phyloP scores from a whole-genome alignment of 164 flowering plant genomes.

The Tinospora cordifolia region DNA sequence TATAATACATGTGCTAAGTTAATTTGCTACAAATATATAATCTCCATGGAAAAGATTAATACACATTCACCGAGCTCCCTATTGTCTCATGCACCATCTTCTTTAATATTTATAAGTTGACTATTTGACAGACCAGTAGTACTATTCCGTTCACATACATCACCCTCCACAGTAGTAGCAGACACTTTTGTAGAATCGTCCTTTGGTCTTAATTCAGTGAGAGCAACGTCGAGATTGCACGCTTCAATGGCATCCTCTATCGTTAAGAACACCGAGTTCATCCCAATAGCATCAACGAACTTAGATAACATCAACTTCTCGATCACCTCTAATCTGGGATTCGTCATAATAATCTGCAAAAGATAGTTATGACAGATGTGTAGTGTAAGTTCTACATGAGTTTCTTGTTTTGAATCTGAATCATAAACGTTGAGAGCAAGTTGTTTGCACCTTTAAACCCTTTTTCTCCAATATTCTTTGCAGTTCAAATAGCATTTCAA shows the following conservation, averaged over 20 bases:
- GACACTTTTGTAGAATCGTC: neutral
- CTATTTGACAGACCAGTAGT: neutral
- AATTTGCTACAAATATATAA: too few species aligned
- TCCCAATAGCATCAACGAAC: constrained; percentile 49
- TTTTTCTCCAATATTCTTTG: constrained; percentile 27
- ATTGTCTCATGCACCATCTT: neutral
- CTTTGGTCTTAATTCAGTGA: constrained; percentile 9
- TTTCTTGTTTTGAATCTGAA: neutral
- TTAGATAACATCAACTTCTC: constrained; percentile 52
- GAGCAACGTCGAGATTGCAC: constrained; percentile 24
- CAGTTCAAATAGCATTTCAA: constrained; percentile 47
- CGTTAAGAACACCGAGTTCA: constrained; percentile 46
- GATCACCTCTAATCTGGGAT: constrained; percentile 56
- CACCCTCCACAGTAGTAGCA: neutral
- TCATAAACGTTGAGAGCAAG: neutral
- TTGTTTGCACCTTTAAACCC: constrained; percentile 39
- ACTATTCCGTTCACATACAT: neutral
- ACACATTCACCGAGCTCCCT: too few species aligned
- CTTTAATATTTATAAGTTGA: neutral
- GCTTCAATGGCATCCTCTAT: constrained; percentile 50
- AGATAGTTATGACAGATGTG: neutral
- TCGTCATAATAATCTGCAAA: constrained; percentile 43
- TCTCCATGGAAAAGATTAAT: too few species aligned
- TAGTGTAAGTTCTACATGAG: neutral
- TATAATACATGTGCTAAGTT: too few species aligned